Percentiles rank a stretch among this genome's conserved stretches.
These are phyloP conservation scores for Volvariella surrecta DNA, from an alignment of 1,284 basidiomycete genomes.

Conservation along the genomic window DNA sequence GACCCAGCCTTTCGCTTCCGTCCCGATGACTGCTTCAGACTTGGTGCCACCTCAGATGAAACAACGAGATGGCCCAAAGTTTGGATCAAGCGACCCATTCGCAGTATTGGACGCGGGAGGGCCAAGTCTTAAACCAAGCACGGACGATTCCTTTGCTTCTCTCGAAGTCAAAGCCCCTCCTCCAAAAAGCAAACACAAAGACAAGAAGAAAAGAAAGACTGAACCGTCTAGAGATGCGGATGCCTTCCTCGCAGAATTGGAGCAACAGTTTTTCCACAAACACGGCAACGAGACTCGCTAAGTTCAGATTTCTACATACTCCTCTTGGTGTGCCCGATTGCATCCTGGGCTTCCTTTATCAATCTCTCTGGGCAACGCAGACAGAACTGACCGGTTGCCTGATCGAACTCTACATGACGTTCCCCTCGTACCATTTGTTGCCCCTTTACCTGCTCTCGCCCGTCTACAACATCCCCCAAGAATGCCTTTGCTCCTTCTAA, in stretches of 20 bases:
- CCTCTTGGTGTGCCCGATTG: background rate
- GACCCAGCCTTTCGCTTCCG: constrained; percentile 4
- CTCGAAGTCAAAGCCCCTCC: constrained; percentile 30
- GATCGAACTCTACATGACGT: constrained; percentile 32
- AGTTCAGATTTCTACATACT: background rate
- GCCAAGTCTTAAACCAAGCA: too few species aligned
- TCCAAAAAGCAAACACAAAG: constrained; percentile 8
- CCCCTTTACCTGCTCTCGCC: constrained; percentile 27
- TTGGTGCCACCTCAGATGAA: background rate
- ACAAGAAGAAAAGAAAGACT: constrained; percentile 17
- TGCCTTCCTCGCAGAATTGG: constrained; percentile 53
- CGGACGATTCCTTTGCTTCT: constrained; percentile 39
- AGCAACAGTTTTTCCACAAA: constrained; percentile 31
- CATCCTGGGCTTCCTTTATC: constrained; percentile 26
- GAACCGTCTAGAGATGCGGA: constrained; percentile 38
- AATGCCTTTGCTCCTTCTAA: constrained; percentile 31
- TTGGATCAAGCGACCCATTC: constrained; percentile 30
- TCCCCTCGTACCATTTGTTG: constrained; percentile 27
- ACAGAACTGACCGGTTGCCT: constrained; percentile 32
- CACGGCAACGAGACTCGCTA: constrained; percentile 10
- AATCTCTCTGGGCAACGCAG: constrained; percentile 42
- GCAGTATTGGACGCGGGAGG: constrained; percentile 18
- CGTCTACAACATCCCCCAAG: constrained; percentile 36
- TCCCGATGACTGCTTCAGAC: background rate
- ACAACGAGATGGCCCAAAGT: background rate